These are phyloP conservation scores for Schizonepeta tenuifolia DNA, from an alignment of 257 asterid species.

Conservation along the genomic window DNA sequence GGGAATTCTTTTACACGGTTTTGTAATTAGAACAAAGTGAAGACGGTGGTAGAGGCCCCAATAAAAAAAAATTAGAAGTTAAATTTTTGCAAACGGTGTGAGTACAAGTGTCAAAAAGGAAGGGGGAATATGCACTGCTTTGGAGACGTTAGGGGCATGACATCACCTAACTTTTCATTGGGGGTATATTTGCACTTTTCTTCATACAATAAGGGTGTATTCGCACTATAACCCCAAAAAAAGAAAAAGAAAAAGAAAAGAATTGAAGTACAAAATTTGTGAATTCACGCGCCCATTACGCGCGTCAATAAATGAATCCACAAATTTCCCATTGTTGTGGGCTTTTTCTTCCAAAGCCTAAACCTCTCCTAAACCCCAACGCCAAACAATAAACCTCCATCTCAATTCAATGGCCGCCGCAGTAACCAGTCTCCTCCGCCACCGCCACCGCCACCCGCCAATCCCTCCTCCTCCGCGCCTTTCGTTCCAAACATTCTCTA, in stretches of 20 bases:
- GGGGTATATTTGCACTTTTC: too few relatives aligned
- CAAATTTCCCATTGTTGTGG: not conserved
- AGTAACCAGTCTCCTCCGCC: constrained; percentile 26
- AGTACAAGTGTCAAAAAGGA: too few relatives aligned
- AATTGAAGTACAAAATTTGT: not conserved
- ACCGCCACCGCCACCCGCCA: constrained; percentile 32
- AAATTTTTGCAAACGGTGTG: too few relatives aligned
- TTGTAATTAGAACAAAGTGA: too few relatives aligned
- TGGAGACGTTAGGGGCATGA: too few relatives aligned
- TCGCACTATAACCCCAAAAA: too few relatives aligned
- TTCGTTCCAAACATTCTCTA: constrained; percentile 27
- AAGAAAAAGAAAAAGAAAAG: not conserved
- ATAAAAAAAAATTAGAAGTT: too few relatives aligned
- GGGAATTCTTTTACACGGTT: constrained; percentile 1
- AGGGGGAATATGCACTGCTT: too few relatives aligned
- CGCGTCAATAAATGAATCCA: not conserved
- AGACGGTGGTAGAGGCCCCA: too few relatives aligned
- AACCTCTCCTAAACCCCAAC: constrained; percentile 33
- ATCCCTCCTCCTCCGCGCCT: constrained; percentile 10
- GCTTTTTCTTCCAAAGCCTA: not conserved
- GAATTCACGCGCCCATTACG: not conserved
- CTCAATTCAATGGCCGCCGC: constrained; percentile 42
- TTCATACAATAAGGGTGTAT: too few relatives aligned
- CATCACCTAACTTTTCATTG: too few relatives aligned
- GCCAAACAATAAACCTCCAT: not conserved